Evolutionary conservation across 805 yeast species (phyloP).

Genomic region (Priceomyces melissophilus): DNA sequence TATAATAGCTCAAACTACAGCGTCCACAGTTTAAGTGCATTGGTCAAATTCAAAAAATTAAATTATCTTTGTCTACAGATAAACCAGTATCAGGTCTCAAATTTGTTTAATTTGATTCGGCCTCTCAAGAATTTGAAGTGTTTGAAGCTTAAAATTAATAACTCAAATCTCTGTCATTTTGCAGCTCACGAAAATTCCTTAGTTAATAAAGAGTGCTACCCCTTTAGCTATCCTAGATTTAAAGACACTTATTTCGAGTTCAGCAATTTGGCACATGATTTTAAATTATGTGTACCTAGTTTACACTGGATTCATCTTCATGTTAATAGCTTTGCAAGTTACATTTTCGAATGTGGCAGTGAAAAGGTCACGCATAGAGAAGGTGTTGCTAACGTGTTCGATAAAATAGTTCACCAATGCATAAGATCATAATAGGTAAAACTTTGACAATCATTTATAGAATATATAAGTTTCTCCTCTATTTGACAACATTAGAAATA

Average conservation of each 20-base stretch:
- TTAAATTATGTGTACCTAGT: not conserved
- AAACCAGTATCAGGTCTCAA: slow-evolving; percentile 7
- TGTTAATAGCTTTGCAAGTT: not conserved
- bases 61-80: slow-evolving; percentile 9
- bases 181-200: slow-evolving; percentile 4
- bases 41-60: slow-evolving; percentile 4
- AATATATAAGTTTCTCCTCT: not conserved
- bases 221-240: slow-evolving; percentile 6
- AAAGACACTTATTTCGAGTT: not conserved
- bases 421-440: not conserved
- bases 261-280: slow-evolving; percentile 5
- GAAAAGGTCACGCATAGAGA: not conserved
- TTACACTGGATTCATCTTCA: slow-evolving; percentile 4
- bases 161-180: not conserved
- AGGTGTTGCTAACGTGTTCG: slow-evolving; percentile 1
- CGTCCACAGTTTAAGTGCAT: not conserved
- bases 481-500: not conserved
- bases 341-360: slow-evolving; percentile 1
- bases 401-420: not conserved
- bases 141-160: slow-evolving; percentile 4
- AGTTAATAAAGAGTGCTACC: slow-evolving; percentile 8
- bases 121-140: slow-evolving; percentile 3
- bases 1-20: slow-evolving; percentile 1
- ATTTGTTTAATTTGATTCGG: slow-evolving; percentile 4
- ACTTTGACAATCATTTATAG: not conserved